Conservation (phyloP, 257 asterid species). For the Fraxinus quadrangulata region DNA sequence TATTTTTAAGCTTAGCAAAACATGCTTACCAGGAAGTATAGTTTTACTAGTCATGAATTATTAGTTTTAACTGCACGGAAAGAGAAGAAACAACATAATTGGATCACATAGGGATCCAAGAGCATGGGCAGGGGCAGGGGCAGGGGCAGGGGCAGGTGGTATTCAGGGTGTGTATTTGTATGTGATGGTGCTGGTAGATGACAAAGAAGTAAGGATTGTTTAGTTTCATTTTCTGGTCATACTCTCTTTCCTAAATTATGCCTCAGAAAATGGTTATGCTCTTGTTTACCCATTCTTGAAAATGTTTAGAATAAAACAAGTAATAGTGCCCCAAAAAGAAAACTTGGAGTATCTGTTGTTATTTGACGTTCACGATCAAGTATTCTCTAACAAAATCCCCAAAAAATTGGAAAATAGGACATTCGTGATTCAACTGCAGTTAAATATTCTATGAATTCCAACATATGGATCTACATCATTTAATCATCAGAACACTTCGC, state of each 20-base stretch:
- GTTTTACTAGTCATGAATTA: not conserved
- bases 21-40: not conserved
- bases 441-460: not conserved
- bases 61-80: not conserved
- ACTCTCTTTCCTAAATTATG: not conserved
- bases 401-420: not conserved
- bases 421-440: not conserved
- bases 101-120: not conserved
- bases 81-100: not conserved
- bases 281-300: not conserved
- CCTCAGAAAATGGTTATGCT: not conserved
- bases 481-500: not conserved
- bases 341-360: not conserved
- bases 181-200: not conserved
- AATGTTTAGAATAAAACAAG: not conserved
- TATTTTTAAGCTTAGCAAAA: not conserved
- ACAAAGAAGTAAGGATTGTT: not conserved
- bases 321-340: not conserved
- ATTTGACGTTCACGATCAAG: not conserved
- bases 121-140: not conserved
- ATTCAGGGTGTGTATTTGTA: not conserved
- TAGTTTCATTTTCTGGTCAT: not conserved
- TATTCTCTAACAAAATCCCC: not conserved
- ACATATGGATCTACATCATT: not conserved
- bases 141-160: not conserved